Percentiles rank a stretch among this genome's conserved stretches.
Evolutionary conservation across 441 rosid genomes (phyloP).

Genomic region (Euphorbia schlechtendalii): DNA sequence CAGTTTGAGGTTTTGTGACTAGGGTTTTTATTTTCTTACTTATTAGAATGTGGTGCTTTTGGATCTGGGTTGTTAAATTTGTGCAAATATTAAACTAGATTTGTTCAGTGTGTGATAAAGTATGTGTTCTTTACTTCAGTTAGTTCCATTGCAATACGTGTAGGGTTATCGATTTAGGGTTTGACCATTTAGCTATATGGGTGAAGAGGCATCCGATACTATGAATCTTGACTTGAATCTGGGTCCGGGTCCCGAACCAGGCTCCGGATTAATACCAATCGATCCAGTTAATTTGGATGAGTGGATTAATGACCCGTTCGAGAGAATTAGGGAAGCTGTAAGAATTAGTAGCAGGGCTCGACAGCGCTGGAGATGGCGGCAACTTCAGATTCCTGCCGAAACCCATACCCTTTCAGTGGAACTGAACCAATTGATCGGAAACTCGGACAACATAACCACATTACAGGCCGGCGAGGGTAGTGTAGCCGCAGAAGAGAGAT

Average conservation of each 20-base stretch:
- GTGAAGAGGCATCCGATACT: conserved; percentile 61
- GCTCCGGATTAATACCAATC: conserved; percentile 34
- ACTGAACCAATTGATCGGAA: conserved; percentile 45
- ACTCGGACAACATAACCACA: conserved; percentile 37
- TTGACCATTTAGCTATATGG: conserved; percentile 40
- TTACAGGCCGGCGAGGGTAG: conserved; percentile 93
- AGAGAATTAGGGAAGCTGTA: conserved; percentile 53
- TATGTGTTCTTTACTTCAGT: conserved; percentile 18
- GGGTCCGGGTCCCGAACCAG: conserved; percentile 74
- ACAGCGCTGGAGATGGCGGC: conserved; percentile 58
- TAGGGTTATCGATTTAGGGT: conserved; percentile 15
- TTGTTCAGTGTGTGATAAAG: conserved; percentile 17
- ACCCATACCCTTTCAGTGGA: conserved; percentile 56
- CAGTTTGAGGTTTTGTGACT: conserved; percentile 16
- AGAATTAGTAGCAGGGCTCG: conserved; percentile 37
- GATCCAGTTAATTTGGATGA: conserved; percentile 59
- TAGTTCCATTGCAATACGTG: conserved; percentile 8
- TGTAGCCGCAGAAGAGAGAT: conserved; percentile 66
- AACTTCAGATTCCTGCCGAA: conserved; percentile 37
- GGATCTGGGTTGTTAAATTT: conserved; percentile 15
- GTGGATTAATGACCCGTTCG: conserved; percentile 42
- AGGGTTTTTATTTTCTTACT: too few species aligned
- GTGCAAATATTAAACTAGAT: conserved; percentile 12
- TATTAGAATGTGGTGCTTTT: conserved; percentile 16
- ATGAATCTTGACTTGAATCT: conserved; percentile 97